phyloP scores from a whole-genome alignment of 805 yeast genomes.

The Candida railenensis region DNA sequence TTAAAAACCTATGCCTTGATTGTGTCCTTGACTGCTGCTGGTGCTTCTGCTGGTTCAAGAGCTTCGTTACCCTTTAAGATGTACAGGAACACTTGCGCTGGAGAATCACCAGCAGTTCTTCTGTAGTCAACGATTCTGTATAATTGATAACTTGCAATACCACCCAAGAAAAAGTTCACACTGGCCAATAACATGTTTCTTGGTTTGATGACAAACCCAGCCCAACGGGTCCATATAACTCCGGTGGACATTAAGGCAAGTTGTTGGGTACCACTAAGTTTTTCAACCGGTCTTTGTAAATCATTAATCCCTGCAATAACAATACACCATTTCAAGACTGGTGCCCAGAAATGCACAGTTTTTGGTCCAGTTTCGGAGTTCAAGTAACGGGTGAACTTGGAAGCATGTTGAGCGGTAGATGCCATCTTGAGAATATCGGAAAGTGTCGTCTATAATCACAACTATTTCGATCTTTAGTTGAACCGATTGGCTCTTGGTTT shows the following conservation, averaged over 20 bases:
- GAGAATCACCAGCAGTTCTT: conserved; percentile 58
- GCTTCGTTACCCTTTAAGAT: conserved; percentile 48
- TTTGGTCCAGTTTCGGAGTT: conserved; percentile 92
- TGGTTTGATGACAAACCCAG: conserved; percentile 83
- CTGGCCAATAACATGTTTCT: conserved; percentile 84
- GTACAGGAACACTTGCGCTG: conserved; percentile 56
- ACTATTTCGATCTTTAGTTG: background rate
- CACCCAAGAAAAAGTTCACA: conserved; percentile 89
- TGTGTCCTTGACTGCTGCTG: background rate
- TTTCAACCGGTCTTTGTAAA: conserved; percentile 86
- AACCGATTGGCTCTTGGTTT: background rate
- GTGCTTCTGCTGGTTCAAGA: conserved; percentile 6
- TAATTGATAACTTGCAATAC: conserved; percentile 86
- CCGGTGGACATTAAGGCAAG: conserved; percentile 88
- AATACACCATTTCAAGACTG: conserved; percentile 70
- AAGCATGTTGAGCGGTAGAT: conserved; percentile 32
- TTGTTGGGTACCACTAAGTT: conserved; percentile 86
- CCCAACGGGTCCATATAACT: conserved; percentile 97
- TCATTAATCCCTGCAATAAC: conserved; percentile 92
- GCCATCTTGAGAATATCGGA: conserved; percentile 18
- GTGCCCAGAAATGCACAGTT: conserved; percentile 97
- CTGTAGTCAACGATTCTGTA: conserved; percentile 71
- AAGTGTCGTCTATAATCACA: background rate
- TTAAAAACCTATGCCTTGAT: background rate
- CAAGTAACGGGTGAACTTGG: conserved; percentile 68